These are phyloP conservation scores for Cystobasidiaceae sp. DNA, from an alignment of 1,284 basidiomycete genomes.

Conservation along the genomic window DNA sequence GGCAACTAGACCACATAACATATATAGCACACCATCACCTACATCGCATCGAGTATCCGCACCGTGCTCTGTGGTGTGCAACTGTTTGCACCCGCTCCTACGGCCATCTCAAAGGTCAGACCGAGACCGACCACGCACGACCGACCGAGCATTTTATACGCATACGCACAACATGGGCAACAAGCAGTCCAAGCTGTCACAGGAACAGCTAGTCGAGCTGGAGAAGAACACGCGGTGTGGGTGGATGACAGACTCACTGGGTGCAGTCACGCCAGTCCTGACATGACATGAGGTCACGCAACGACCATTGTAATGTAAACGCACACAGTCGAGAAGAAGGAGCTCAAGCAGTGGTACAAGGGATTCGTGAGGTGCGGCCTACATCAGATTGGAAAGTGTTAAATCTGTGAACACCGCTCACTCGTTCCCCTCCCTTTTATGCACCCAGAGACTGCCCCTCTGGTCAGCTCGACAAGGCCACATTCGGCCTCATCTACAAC, in stretches of 20 bases:
- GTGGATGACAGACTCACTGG: background rate
- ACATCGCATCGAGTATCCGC: no score
- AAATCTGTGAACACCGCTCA: no score
- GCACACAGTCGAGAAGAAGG: slow-evolving; percentile 90
- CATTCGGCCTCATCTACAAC: slow-evolving; percentile 97
- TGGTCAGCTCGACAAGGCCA: slow-evolving; percentile 90
- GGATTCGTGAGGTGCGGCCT: slow-evolving; percentile 32
- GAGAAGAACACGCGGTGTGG: slow-evolving; percentile 98
- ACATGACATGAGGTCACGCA: no score
- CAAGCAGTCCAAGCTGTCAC: slow-evolving; percentile 90
- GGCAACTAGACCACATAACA: no score
- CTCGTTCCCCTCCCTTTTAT: slow-evolving; percentile 99
- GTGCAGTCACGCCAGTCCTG: no score
- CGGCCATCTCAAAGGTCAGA: no score
- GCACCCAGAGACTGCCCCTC: slow-evolving; percentile 98
- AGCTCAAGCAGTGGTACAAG: slow-evolving; percentile 87
- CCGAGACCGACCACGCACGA: background rate
- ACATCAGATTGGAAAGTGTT: no score
- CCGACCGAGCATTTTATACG: no score
- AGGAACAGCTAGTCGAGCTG: slow-evolving; percentile 89
- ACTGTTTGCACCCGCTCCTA: no score
- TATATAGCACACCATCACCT: no score
- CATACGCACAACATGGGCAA: slow-evolving; percentile 83
- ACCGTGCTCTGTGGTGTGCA: no score
- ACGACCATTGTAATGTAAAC: no score